These are phyloP conservation scores for Syzygium oleosum DNA, from an alignment of 345 rosid species.

Conservation along the genomic window DNA sequence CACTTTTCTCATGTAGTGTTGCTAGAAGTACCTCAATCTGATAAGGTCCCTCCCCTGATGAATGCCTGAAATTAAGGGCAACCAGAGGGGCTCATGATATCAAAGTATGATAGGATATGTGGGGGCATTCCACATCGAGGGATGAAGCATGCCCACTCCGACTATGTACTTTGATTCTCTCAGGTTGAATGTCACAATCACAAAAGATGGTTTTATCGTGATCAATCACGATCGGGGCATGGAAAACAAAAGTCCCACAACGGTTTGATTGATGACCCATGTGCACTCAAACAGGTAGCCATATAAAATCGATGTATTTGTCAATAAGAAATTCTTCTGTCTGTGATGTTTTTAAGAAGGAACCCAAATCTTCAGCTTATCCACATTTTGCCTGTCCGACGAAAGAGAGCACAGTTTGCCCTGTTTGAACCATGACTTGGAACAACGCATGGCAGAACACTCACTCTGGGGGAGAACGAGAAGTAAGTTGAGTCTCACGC, in stretches of 20 bases:
- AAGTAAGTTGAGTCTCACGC: background rate
- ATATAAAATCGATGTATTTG: background rate
- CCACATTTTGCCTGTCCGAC: background rate
- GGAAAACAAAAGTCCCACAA: background rate
- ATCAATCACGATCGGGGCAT: background rate
- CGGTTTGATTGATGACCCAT: background rate
- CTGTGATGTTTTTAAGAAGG: background rate
- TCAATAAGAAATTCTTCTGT: background rate
- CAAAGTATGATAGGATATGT: background rate
- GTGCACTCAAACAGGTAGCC: background rate
- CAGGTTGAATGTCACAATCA: background rate
- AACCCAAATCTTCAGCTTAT: background rate
- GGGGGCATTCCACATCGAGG: background rate
- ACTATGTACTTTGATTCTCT: background rate
- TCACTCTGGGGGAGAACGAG: background rate
- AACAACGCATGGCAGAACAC: background rate
- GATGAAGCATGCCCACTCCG: background rate
- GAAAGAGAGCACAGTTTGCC: background rate
- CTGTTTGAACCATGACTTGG: background rate
- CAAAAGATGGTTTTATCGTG: background rate
- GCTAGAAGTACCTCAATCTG: background rate
- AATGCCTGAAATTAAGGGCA: background rate
- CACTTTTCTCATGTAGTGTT: background rate
- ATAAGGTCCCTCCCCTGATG: background rate
- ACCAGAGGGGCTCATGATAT: background rate